phyloP scores from a whole-genome alignment of 1,139 yeast species.

The Torulaspora pretoriensis region DNA sequence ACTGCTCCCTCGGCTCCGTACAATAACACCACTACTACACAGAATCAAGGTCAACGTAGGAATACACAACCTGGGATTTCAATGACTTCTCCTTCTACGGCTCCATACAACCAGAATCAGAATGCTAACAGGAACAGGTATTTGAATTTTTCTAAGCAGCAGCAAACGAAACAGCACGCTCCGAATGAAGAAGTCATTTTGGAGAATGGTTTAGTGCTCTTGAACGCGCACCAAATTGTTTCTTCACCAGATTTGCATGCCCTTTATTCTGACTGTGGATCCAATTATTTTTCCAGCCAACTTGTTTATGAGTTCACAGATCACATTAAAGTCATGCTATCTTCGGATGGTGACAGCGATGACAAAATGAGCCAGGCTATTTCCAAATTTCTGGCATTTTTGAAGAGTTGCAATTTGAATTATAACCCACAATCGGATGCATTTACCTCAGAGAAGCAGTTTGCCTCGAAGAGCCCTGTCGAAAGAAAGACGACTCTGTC shows the following conservation, averaged over 20 bases:
- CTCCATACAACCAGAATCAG: conserved; percentile 9
- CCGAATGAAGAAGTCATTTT: conserved; percentile 16
- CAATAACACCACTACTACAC: conserved; percentile 14
- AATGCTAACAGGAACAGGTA: conserved; percentile 10
- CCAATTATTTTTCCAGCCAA: conserved; percentile 31
- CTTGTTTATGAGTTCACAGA: conserved; percentile 29
- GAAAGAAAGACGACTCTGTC: conserved; percentile 1
- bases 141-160: conserved; percentile 11
- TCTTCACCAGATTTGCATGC: conserved; percentile 29
- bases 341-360: background rate
- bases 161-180: conserved; percentile 9
- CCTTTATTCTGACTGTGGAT: conserved; percentile 29
- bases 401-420: conserved; percentile 30
- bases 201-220: conserved; percentile 29
- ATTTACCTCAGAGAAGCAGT: conserved; percentile 14
- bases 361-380: conserved; percentile 11
- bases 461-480: conserved; percentile 8
- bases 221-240: conserved; percentile 23
- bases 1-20: conserved; percentile 14
- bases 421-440: conserved; percentile 31
- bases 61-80: conserved; percentile 17
- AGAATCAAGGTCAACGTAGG: conserved; percentile 14
- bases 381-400: conserved; percentile 22
- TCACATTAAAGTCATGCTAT: conserved; percentile 22
- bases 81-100: conserved; percentile 8